phyloP scores from a whole-genome alignment of 176 grass and related monocot species.

The Cymbopogon citratus region DNA sequence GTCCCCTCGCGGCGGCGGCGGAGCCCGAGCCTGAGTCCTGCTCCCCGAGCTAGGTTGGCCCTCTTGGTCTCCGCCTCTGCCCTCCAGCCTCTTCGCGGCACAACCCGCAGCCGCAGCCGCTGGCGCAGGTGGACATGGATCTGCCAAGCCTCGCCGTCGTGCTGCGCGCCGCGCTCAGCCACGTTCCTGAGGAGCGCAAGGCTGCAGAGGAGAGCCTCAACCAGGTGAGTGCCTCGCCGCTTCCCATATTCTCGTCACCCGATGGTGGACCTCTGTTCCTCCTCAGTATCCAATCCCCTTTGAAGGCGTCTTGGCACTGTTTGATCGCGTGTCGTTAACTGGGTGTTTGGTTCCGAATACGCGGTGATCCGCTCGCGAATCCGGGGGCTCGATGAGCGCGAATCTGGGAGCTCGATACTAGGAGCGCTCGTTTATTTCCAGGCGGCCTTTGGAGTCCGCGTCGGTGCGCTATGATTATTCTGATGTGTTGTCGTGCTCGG shows the following conservation, averaged over 20 bases:
- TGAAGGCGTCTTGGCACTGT: background rate
- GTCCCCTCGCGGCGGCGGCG: slow-evolving; percentile 23
- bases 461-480: slow-evolving; percentile 18
- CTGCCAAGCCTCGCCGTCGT: slow-evolving; percentile 70
- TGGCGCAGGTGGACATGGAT: slow-evolving; percentile 59
- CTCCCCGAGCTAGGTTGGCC: slow-evolving; percentile 1
- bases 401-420: background rate
- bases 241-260: background rate
- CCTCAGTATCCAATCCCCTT: background rate
- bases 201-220: slow-evolving; percentile 84
- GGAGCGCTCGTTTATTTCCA: background rate
- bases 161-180: slow-evolving; percentile 79
- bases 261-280: background rate
- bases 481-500: slow-evolving; percentile 19
- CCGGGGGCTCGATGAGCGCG: background rate
- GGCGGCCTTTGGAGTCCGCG: slow-evolving; percentile 5
- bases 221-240: slow-evolving; percentile 45
- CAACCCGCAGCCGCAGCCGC: background rate
- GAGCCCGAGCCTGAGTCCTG: slow-evolving; percentile 1
- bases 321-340: slow-evolving; percentile 15
- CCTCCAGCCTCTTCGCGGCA: background rate
- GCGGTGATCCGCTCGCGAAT: background rate
- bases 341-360: background rate
- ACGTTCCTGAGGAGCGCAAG: slow-evolving; percentile 76
- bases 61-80: background rate